Conservation (phyloP, 2,329 filamentous ascomycete species). For the Trichoderma koningii region DNA sequence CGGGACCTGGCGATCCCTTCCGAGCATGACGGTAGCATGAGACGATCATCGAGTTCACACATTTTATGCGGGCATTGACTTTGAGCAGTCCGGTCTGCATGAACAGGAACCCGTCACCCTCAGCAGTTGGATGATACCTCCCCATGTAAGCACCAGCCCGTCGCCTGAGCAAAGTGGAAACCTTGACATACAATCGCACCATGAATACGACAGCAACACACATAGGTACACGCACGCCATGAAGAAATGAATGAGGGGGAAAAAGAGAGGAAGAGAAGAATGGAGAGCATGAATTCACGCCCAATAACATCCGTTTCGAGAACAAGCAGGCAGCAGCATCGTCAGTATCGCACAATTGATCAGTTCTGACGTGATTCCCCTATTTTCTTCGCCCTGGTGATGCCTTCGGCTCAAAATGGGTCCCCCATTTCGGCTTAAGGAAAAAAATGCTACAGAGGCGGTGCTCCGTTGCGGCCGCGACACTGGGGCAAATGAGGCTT, state of each 20-base stretch:
- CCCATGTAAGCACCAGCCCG: not conserved
- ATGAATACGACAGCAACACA: not conserved
- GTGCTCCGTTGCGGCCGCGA: not conserved
- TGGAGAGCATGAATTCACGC: no score
- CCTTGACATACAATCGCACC: constrained; percentile 20
- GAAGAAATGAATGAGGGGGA: no score
- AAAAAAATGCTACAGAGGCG: not conserved
- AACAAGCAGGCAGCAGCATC: not conserved
- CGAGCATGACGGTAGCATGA: not conserved
- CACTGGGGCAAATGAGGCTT: not conserved
- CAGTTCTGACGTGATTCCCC: constrained; percentile 14
- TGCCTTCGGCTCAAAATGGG: constrained; percentile 25
- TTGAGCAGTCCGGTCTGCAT: not conserved
- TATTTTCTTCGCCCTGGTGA: constrained; percentile 11
- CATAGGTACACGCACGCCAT: no score
- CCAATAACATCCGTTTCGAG: no score
- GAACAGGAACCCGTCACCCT: not conserved
- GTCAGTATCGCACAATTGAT: constrained; percentile 19
- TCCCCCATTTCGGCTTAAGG: constrained; percentile 23
- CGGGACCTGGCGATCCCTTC: not conserved
- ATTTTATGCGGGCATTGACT: not conserved
- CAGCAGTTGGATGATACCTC: not conserved
- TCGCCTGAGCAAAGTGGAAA: constrained; percentile 20
- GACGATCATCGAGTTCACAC: not conserved
- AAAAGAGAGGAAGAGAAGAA: no score